phyloP scores from a whole-genome alignment of 257 asterid genomes.

The Nicotiana paniculata region DNA sequence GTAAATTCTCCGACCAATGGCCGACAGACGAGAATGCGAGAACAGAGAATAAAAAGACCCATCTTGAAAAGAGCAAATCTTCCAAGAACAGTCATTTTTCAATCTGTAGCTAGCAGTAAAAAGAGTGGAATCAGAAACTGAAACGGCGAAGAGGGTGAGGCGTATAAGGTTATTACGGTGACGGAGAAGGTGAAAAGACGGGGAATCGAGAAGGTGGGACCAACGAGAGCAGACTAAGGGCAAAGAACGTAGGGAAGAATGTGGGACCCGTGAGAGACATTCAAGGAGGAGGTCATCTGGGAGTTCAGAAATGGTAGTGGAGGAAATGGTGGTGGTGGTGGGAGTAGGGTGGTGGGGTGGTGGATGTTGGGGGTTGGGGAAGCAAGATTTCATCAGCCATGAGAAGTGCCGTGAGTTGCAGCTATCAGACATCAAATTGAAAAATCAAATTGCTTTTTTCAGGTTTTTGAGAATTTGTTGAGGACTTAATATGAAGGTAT shows the following conservation, averaged over 20 bases:
- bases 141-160: constrained; percentile 52
- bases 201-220: constrained; percentile 62
- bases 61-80: constrained; percentile 41
- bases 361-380: constrained; percentile 52
- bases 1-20: constrained; percentile 64
- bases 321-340: constrained; percentile 15
- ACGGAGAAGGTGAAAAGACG: constrained; percentile 56
- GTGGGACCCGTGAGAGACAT: constrained; percentile 61
- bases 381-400: constrained; percentile 87
- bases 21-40: constrained; percentile 43
- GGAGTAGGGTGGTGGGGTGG: constrained; percentile 20
- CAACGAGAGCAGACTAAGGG: constrained; percentile 84
- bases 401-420: constrained; percentile 75
- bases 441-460: not conserved
- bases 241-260: constrained; percentile 55
- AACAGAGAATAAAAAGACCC: constrained; percentile 34
- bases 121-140: constrained; percentile 52
- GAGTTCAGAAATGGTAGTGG: constrained; percentile 55
- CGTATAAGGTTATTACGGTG: constrained; percentile 39
- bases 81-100: constrained; percentile 36
- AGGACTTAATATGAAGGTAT: not conserved
- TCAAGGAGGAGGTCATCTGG: constrained; percentile 85
- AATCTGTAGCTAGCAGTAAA: constrained; percentile 57
- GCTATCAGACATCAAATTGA: constrained; percentile 28
- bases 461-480: not conserved